Evolutionary conservation across 225 moss, liverwort and hornwort genomes (phyloP).

Genomic region (Asterella californica): DNA sequence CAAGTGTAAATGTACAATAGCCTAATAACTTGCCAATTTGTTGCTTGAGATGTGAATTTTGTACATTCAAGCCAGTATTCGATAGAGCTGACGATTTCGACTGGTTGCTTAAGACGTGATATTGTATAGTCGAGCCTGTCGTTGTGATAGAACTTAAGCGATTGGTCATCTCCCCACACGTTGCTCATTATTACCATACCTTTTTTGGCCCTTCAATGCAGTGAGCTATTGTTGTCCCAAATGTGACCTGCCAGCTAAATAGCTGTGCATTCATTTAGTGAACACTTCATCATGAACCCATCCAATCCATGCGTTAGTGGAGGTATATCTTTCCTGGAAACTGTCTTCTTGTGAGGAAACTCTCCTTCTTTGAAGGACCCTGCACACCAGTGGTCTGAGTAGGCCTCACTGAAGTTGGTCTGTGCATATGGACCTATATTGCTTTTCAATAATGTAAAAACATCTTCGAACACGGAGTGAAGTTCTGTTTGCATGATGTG

Average conservation of each 20-base stretch:
- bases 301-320: not conserved
- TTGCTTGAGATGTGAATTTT: constrained; percentile 27
- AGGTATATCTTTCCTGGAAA: not conserved
- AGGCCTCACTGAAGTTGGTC: constrained; percentile 1
- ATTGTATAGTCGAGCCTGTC: constrained; percentile 17
- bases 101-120: constrained; percentile 15
- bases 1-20: constrained; percentile 28
- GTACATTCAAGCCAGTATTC: constrained; percentile 32
- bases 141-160: constrained; percentile 13
- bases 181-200: not conserved
- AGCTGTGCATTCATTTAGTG: not conserved
- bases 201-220: not conserved
- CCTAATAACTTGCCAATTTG: not conserved
- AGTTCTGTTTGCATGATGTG: not conserved
- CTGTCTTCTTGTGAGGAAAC: not conserved
- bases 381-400: not conserved
- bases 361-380: not conserved
- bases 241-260: not conserved
- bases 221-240: not conserved
- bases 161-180: not conserved
- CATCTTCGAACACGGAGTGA: not conserved
- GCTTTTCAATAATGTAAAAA: not conserved
- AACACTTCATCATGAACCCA: not conserved
- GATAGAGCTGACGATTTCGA: constrained; percentile 17
- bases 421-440: not conserved